Evolutionary conservation across 2,329 filamentous ascomycete genomes (phyloP), one percentile per base, ranked within the genome.

Genomic region (Colletotrichum tabaci): DNA sequence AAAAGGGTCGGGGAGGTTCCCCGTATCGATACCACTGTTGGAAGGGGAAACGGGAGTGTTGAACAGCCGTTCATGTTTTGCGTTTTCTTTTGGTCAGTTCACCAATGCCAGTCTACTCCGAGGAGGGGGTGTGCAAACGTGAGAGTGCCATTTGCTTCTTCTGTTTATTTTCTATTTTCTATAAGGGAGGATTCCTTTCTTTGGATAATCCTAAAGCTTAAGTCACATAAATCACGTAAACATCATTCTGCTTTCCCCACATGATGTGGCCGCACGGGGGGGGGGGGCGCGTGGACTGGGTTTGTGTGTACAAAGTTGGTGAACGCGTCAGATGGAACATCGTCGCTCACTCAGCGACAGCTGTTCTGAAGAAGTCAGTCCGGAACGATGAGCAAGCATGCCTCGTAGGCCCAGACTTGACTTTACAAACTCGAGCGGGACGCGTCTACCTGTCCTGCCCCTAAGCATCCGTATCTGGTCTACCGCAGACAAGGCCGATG

Each of bases 151-250:
- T 38, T 38, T 10, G 9, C 35, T 38, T 38, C 8, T 35, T 35
- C 30, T 30, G 26, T 30, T 30, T 30, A 30, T 30, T 26, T 35
- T 9, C 1, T 10, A 2, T 38, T 10, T 10, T 38, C 35, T 10
- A 10, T 6, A 38, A 9, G 35, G 60, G 47, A 40, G 30, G 21
- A 1, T 61, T 49, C n/a, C 35, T 50, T 23, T 10, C 18, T 46
- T 52, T 42, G 47, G 58, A 57, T 72, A 69, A 72, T 72, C 30
- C 55, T 64, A 72, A 71, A 72, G 66, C 65, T 53, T 72, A 64
- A 68, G 21, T 23, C 15, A 23, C n/a, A 42, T 13, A 58, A 44
- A 42, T 26, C 60, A 50, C 42, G 7, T 44, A 2, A 44, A 23
- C 35, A 40, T 56, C 35, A 21, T 4, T 9, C 18, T 8, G 18